phyloP scores from a whole-genome alignment of 2,329 filamentous ascomycete genomes.

The Diaporthe citri region DNA sequence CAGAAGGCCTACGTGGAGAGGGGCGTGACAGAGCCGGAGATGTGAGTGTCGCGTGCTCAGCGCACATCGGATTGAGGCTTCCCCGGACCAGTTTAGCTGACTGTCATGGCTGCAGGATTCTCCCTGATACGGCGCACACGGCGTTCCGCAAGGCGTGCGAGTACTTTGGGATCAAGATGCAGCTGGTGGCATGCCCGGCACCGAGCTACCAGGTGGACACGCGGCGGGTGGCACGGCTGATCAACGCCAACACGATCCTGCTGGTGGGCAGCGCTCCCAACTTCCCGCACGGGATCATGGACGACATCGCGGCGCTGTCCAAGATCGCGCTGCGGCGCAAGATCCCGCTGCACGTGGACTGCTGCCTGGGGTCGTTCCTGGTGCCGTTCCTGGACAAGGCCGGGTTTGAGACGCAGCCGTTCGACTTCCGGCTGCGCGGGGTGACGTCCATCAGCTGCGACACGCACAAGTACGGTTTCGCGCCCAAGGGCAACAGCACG shows the following conservation, averaged over 20 bases:
- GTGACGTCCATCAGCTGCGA: slow-evolving; percentile 97
- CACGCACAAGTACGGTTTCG: slow-evolving; percentile 99
- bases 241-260: slow-evolving; percentile 94
- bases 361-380: slow-evolving; percentile 95
- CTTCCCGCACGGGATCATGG: slow-evolving; percentile 98
- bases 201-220: slow-evolving; percentile 88
- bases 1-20: slow-evolving; percentile 90
- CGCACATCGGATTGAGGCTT: neutral
- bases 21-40: slow-evolving; percentile 92
- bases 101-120: slow-evolving; percentile 71
- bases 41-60: slow-evolving; percentile 67
- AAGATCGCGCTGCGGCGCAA: slow-evolving; percentile 83
- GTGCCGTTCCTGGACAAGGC: slow-evolving; percentile 92
- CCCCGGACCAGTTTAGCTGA: slow-evolving; percentile 36
- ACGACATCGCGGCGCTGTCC: slow-evolving; percentile 89
- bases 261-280: slow-evolving; percentile 96
- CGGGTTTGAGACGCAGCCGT: slow-evolving; percentile 89
- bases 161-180: slow-evolving; percentile 97
- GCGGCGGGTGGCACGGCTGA: slow-evolving; percentile 80
- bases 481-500: slow-evolving; percentile 96
- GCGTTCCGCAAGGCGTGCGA: slow-evolving; percentile 95
- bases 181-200: slow-evolving; percentile 87
- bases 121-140: slow-evolving; percentile 94
- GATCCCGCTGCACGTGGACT: slow-evolving; percentile 94
- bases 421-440: slow-evolving; percentile 94